phyloP scores from a whole-genome alignment of 2,329 filamentous ascomycete species.

The Ophiocordyceps camponoti-rufipedis region DNA sequence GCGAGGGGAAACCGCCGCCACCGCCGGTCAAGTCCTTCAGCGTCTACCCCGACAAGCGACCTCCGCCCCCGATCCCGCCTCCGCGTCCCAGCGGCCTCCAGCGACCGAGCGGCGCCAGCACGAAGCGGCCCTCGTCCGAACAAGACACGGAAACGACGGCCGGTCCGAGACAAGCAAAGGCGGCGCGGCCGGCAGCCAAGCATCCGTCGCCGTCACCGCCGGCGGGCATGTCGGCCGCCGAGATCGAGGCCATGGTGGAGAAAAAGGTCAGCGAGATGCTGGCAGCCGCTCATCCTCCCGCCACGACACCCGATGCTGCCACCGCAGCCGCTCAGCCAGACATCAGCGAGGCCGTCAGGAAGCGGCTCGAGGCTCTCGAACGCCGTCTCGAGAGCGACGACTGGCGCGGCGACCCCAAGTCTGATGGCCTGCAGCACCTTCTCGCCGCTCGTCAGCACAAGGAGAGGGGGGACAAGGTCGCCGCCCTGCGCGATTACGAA shows the following conservation, averaged over 20 bases:
- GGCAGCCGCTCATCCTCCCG: constrained; percentile 45
- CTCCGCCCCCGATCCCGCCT: constrained; percentile 6
- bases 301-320: constrained; percentile 13
- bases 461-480: constrained; percentile 59
- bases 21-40: constrained; percentile 53
- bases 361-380: constrained; percentile 68
- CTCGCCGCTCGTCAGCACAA: constrained; percentile 88
- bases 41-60: constrained; percentile 63
- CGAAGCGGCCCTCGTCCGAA: constrained; percentile 24
- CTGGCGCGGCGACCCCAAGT: constrained; percentile 47
- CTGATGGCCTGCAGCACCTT: constrained; percentile 69
- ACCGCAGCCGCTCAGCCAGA: constrained; percentile 20
- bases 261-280: constrained; percentile 82
- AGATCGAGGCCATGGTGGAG: constrained; percentile 83
- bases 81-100: constrained; percentile 9
- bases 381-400: constrained; percentile 56
- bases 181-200: constrained; percentile 19
- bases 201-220: constrained; percentile 2
- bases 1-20: constrained; percentile 42
- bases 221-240: constrained; percentile 44
- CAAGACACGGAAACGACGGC: constrained; percentile 11
- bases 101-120: constrained; percentile 3
- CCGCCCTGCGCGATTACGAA: constrained; percentile 72
- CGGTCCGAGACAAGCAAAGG: constrained; percentile 26
- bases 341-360: constrained; percentile 62